Base-by-base conservation (phyloP, 1,284 basidiomycete genomes). In the Cutaneotrichosporon spelunceum region DNA sequence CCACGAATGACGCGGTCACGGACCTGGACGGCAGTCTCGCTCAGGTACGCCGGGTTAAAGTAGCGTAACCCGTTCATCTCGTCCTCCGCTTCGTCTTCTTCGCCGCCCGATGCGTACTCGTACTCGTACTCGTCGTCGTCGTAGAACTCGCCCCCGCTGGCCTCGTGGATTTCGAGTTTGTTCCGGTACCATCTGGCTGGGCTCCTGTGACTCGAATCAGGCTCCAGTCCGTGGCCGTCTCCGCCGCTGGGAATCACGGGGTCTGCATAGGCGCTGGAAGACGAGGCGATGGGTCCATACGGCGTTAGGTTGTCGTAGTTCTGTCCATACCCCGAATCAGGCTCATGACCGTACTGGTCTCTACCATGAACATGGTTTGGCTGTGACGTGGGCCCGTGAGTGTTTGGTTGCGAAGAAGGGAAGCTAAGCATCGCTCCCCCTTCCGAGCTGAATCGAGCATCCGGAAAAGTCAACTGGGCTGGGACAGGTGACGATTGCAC, bases 11-110 rank as follows among this genome's bases (percentile, higher is more conserved):
- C 89, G 68, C 88, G 87, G 77, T 96, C 93, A 49, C 88, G 84
- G 57, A 98, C 79, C 70, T 91, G 88, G 8, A 94, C 87, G 5
- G 93, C 93, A 33, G 95, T 83, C 75, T 97, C 89, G 33, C 89
- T 92, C 49, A 98, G 82, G 33, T 96, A 80, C 1, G 90, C 86
- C 48, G 91, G 88, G 75, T 96, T 92, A 75, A 95, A 87, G 75
- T 90, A 94, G 30, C 84, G 82, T 65, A 86, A 85, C 60, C 88
- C 87, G 60, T 90, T 88, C 24, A 88, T 86, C 57, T 89, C 87
- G 33, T 68, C 52, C 23, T 80, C 83, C 19, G 77, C 77, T 33
- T 79, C 79, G 34, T 80, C 83, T 7, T 66, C 71, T 47, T 78
- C 85, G 50, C 87, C 86, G 60, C 84, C 85, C 4, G 69, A 68